Evolutionary conservation across 228 moss, liverwort and hornwort genomes (phyloP), one percentile per base, ranked within the genome.

Genomic region (Sphagnum fallax): DNA sequence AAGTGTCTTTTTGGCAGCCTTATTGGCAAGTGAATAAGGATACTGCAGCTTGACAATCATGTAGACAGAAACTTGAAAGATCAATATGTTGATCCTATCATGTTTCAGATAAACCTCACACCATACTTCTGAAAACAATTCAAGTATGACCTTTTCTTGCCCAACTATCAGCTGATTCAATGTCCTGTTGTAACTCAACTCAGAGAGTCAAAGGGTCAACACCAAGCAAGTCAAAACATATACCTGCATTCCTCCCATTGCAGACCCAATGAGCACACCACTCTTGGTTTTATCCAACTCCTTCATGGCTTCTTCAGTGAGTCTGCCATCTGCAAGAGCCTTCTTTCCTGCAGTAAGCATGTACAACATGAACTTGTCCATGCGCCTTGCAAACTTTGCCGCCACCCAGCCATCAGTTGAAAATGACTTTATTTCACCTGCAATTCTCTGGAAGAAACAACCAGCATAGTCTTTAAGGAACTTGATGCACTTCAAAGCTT

Each of bases 211-310:
- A 52, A 65, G 16, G 50, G 61, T 61, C 32, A 52, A 50, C 32
- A 53, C 50, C 7, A 70, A n/a, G 13, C 48, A 47, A 14, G 47
- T 9, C 49, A 47, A 4, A 14, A 49, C n/a, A 50, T 51, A 67
- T 68, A 94, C 93, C 93, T 94, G 91, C 93, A 94, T 94, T 67
- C 93, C 93, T 60, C 93, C 91, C 93, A 94, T 91, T 16, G 93
- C 93, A 81, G 93, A 94, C 72, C 93, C 93, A 76, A 94, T 94
- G 64, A 94, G 84, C 55, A 94, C 85, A 59, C 93, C 93, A 80
- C 93, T 91, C 73, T 83, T 94, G 12, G 85, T 74, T 77, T 91
- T 94, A 76, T 94, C 91, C 10, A 93, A 78, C 68, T 83, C 89
- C 65, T 88, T 87, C 90, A 90, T 90, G 48, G 76, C 89, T 65